Evolutionary conservation across 2,329 filamentous ascomycete genomes (phyloP).

Genomic region (Triangularia verruculosa): DNA sequence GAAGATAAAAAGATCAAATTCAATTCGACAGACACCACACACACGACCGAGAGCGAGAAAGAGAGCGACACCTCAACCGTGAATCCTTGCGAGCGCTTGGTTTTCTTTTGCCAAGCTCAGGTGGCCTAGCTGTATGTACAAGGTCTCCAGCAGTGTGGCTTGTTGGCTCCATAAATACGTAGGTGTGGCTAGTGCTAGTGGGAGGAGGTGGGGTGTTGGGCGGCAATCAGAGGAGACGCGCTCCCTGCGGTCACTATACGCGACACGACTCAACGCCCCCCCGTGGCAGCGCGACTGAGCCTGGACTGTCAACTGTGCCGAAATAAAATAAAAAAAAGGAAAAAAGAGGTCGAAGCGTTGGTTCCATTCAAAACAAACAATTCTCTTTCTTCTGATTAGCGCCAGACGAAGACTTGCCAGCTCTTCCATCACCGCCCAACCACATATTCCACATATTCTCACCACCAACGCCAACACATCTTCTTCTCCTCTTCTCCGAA

Average conservation of each 20-base stretch:
- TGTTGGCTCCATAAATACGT: too few species aligned
- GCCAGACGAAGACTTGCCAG: background rate
- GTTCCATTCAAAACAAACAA: conserved; percentile 12
- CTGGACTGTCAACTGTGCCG: background rate
- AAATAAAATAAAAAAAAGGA: too few species aligned
- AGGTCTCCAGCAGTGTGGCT: too few species aligned
- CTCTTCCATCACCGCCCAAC: background rate
- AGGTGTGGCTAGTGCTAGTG: too few species aligned
- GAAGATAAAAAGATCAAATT: background rate
- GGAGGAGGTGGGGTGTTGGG: background rate
- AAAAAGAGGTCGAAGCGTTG: background rate
- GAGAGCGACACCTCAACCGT: background rate
- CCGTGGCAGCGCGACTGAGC: background rate
- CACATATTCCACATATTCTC: background rate
- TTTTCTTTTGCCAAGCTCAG: conserved; percentile 1
- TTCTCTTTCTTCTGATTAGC: conserved; percentile 3
- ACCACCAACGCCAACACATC: background rate
- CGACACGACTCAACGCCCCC: conserved; percentile 17
- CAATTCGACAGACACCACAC: background rate
- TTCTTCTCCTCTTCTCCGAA: too few species aligned
- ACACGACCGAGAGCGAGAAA: background rate
- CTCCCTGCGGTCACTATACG: conserved; percentile 23
- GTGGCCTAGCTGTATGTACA: background rate
- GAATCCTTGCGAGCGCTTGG: conserved; percentile 1
- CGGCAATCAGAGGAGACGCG: conserved; percentile 14